A percentile compares a stretch with the other conserved stretches of the same genome.
Conservation (phyloP, 495 filamentous ascomycete genomes). For the Xylaria intraflava region DNA sequence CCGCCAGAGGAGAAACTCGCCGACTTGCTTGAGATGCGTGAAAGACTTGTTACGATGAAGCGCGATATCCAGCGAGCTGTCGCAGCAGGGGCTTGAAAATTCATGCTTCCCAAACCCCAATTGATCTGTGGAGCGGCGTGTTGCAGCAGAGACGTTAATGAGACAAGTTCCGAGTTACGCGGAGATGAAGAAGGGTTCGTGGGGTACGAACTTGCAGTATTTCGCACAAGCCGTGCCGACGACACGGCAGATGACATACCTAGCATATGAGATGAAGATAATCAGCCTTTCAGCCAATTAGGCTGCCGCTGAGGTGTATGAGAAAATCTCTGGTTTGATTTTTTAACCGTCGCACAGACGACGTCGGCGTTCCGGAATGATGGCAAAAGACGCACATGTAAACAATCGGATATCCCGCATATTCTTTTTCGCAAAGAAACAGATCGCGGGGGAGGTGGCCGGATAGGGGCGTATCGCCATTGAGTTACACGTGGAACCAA, state of each 20-base stretch:
- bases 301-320: not conserved
- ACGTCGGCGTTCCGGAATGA: not conserved
- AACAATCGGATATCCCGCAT: not conserved
- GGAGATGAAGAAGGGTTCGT: not conserved
- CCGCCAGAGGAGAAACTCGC: constrained; percentile 52
- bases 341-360: not conserved
- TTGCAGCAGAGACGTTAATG: not conserved
- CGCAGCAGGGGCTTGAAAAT: constrained; percentile 21
- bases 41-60: constrained; percentile 56
- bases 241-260: not conserved
- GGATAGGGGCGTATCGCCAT: not conserved
- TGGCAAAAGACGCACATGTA: too few relatives aligned
- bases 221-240: not conserved
- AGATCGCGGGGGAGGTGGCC: not conserved
- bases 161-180: not conserved
- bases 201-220: not conserved
- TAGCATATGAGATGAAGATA: not conserved
- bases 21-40: constrained; percentile 54
- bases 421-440: not conserved
- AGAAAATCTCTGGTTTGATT: not conserved
- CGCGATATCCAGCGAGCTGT: constrained; percentile 53
- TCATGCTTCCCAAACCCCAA: not conserved
- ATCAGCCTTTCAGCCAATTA: not conserved
- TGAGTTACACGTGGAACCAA: not conserved
- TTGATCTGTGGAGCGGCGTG: not conserved